These are phyloP conservation scores for Chlorociboria aeruginascens DNA, from an alignment of 495 filamentous ascomycete species.

Conservation along the genomic window DNA sequence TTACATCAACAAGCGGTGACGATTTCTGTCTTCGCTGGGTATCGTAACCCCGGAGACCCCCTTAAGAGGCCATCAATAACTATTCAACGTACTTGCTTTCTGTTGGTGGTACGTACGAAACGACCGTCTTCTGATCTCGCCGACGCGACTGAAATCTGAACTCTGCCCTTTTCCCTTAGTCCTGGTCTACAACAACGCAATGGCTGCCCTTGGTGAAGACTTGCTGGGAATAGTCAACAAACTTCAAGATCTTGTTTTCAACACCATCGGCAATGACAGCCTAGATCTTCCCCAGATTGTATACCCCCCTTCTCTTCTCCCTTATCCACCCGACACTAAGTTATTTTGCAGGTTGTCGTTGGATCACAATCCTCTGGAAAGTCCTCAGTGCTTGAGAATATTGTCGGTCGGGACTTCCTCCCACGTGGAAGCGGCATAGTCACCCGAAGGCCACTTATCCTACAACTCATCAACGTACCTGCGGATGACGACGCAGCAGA, in stretches of 20 bases:
- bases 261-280: conserved; percentile 98
- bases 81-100: background rate
- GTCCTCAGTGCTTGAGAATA: conserved; percentile 98
- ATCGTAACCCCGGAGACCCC: background rate
- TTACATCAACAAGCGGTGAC: conserved; percentile 4
- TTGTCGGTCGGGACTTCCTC: conserved; percentile 94
- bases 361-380: conserved; percentile 98
- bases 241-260: conserved; percentile 96
- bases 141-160: conserved; percentile 10
- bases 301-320: conserved; percentile 18
- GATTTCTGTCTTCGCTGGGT: background rate
- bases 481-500: conserved; percentile 58
- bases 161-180: background rate
- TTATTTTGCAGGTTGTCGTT: conserved; percentile 69
- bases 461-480: conserved; percentile 96
- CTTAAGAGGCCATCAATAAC: background rate
- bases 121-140: background rate
- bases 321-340: conserved; percentile 2
- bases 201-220: conserved; percentile 74
- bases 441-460: conserved; percentile 82
- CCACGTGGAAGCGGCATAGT: conserved; percentile 95
- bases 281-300: conserved; percentile 97
- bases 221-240: conserved; percentile 88
- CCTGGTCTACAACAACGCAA: conserved; percentile 14
- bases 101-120: background rate